A percentile compares a stretch with the other conserved stretches of the same genome.
Evolutionary conservation across 805 yeast species (phyloP).

Genomic region (Zygosaccharomyces gambellarensis): DNA sequence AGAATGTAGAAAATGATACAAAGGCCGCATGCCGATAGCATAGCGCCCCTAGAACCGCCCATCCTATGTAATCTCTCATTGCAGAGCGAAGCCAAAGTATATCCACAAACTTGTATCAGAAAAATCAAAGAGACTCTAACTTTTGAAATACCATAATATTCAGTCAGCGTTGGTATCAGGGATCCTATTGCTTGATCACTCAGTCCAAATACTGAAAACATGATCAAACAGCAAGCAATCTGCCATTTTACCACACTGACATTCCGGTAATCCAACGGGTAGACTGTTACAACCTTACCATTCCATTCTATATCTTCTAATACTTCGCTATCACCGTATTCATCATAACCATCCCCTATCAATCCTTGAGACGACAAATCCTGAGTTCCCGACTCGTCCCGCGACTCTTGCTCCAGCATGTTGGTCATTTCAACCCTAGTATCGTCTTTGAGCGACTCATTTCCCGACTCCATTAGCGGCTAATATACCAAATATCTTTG

Average conservation of each 20-base stretch:
- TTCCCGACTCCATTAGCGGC: slow-evolving; percentile 5
- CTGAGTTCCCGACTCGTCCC: background rate
- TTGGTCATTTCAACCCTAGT: slow-evolving; percentile 11
- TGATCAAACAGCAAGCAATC: slow-evolving; percentile 25
- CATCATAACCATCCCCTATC: background rate
- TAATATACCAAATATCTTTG: background rate
- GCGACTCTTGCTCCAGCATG: slow-evolving; percentile 9
- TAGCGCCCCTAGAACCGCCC: slow-evolving; percentile 31
- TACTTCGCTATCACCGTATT: background rate
- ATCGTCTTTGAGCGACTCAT: slow-evolving; percentile 7
- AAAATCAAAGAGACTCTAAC: slow-evolving; percentile 31
- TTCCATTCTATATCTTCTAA: slow-evolving; percentile 25
- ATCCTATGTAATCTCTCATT: slow-evolving; percentile 27
- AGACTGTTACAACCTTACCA: slow-evolving; percentile 23
- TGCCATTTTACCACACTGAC: slow-evolving; percentile 28
- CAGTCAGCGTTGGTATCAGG: slow-evolving; percentile 31
- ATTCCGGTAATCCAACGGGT: slow-evolving; percentile 27
- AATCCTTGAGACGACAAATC: background rate
- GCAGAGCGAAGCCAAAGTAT: slow-evolving; percentile 28
- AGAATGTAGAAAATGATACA: slow-evolving; percentile 20
- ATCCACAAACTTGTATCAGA: slow-evolving; percentile 30
- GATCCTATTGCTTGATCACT: slow-evolving; percentile 35
- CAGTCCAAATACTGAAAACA: slow-evolving; percentile 33
- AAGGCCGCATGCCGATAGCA: slow-evolving; percentile 20
- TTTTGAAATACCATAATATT: slow-evolving; percentile 24